These are phyloP conservation scores for Maudiozyma turicensis DNA, from an alignment of 805 yeast species.

Conservation along the genomic window DNA sequence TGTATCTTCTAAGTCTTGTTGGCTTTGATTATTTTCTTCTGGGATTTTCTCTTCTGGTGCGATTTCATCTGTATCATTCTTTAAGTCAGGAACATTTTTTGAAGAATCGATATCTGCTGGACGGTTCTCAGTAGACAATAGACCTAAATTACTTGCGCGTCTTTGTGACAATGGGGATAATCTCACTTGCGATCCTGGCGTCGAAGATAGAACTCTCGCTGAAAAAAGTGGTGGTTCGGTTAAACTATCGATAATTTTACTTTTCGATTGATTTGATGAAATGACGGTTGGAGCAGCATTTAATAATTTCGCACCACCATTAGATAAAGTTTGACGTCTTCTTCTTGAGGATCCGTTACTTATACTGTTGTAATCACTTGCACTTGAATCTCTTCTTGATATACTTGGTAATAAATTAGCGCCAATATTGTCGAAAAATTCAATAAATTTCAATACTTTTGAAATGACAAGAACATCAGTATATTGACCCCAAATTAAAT, in stretches of 20 bases:
- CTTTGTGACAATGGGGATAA: not conserved
- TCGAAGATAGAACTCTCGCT: not conserved
- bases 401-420: not conserved
- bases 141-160: not conserved
- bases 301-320: not conserved
- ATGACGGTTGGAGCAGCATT: not conserved
- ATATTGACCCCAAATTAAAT: slow-evolving; percentile 77
- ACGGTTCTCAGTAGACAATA: not conserved
- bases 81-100: not conserved
- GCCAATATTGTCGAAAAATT: slow-evolving; percentile 18
- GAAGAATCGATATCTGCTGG: not conserved
- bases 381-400: slow-evolving; percentile 3
- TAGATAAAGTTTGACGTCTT: not conserved
- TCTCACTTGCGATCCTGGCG: not conserved
- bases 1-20: not conserved
- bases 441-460: slow-evolving; percentile 32
- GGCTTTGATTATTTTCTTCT: not conserved
- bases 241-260: not conserved
- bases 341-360: not conserved
- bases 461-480: slow-evolving; percentile 41
- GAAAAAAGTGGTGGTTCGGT: not conserved
- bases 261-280: not conserved
- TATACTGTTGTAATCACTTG: not conserved
- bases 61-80: not conserved
- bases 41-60: not conserved